Percentiles rank a stretch among this genome's conserved stretches.
Evolutionary conservation across 1,284 basidiomycete species (phyloP).

Genomic region (Schizopora paradoxa): DNA sequence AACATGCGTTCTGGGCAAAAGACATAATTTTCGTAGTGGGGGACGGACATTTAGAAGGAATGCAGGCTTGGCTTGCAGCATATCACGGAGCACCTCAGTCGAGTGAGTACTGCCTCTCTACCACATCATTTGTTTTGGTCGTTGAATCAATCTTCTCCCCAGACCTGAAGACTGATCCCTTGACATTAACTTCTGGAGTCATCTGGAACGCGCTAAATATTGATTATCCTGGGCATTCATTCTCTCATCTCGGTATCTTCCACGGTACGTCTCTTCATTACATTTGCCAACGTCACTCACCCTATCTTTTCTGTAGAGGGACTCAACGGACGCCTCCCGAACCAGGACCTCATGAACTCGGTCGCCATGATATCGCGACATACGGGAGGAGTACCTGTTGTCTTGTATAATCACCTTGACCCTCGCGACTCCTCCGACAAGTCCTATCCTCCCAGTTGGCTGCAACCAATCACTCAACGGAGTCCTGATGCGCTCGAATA

Average conservation of each 20-base stretch:
- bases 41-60: constrained; percentile 86
- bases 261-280: constrained; percentile 56
- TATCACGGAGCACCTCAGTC: constrained; percentile 72
- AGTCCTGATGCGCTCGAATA: constrained; percentile 45
- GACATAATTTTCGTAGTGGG: constrained; percentile 89
- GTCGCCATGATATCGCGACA: constrained; percentile 69
- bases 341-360: constrained; percentile 92
- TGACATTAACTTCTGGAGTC: constrained; percentile 61
- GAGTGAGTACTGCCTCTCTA: constrained; percentile 60
- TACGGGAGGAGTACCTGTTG: constrained; percentile 66
- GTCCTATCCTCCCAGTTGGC: constrained; percentile 35
- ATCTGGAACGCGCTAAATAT: constrained; percentile 95
- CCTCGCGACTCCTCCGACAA: constrained; percentile 35
- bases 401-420: constrained; percentile 74
- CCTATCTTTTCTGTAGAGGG: constrained; percentile 62
- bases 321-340: constrained; percentile 89
- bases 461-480: constrained; percentile 41
- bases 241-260: constrained; percentile 88
- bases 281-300: not conserved
- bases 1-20: constrained; percentile 89
- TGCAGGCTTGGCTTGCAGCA: constrained; percentile 84
- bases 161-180: constrained; percentile 48
- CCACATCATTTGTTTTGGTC: too few relatives aligned
- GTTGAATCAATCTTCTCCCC: too few relatives aligned
- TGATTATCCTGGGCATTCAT: constrained; percentile 96